These are phyloP conservation scores for Xylaria sp. DNA, from an alignment of 2,329 filamentous ascomycete genomes.

Conservation along the genomic window DNA sequence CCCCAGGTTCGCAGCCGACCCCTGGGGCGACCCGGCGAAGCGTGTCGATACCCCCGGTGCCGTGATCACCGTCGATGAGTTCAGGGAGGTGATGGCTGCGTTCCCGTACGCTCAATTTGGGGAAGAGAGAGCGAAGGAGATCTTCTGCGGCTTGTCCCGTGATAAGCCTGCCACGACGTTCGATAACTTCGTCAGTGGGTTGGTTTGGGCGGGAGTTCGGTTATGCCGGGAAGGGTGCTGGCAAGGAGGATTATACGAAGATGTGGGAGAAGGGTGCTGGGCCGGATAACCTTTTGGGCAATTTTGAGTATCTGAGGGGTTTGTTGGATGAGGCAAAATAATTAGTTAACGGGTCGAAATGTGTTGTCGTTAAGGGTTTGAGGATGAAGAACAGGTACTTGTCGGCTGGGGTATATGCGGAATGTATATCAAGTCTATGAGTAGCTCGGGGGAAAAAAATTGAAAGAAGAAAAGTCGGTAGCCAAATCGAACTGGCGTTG, in stretches of 20 bases:
- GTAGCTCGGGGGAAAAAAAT: too few relatives aligned
- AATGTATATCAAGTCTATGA: too few relatives aligned
- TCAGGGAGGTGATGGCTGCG: conserved; percentile 34
- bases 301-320: conserved; percentile 30
- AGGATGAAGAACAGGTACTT: too few relatives aligned
- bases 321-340: conserved; percentile 27
- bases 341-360: not conserved
- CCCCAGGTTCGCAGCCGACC: conserved; percentile 33
- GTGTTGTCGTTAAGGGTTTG: too few relatives aligned
- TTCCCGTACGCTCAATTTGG: conserved; percentile 39
- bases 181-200: conserved; percentile 39
- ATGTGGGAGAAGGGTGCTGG: conserved; percentile 12
- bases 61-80: conserved; percentile 40
- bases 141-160: conserved; percentile 40
- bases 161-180: conserved; percentile 41
- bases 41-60: conserved; percentile 6
- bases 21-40: conserved; percentile 20
- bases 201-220: conserved; percentile 40
- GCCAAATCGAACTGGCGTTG: too few relatives aligned
- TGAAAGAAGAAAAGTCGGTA: too few relatives aligned
- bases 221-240: conserved; percentile 37
- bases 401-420: too few relatives aligned
- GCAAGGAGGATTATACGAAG: conserved; percentile 34
- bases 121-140: conserved; percentile 17
- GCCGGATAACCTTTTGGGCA: conserved; percentile 1